Evolutionary conservation across 2,329 filamentous ascomycete species (phyloP), one percentile per base, ranked within the genome.

Genomic region (Microcyclospora pomicola): DNA sequence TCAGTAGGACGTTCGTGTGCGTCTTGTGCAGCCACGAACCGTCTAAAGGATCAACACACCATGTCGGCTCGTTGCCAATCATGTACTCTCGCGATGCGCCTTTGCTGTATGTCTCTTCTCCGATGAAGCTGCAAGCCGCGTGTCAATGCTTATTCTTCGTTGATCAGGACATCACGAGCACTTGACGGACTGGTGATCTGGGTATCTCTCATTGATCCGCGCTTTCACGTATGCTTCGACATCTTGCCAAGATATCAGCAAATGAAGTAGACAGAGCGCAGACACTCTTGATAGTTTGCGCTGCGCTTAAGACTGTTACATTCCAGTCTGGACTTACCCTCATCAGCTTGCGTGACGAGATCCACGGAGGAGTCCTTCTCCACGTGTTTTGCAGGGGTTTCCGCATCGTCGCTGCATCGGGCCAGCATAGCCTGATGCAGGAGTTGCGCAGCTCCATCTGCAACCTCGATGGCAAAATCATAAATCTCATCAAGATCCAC

Each of bases 291-390:
- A 42, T 43, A 37, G 41, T 37, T 24, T 24, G 19, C 7, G 9
- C 9, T n/a, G 30, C 30, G 4, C 14, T 5, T 31, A 9, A 31
- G 9, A 31, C 14, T 15, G 30, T n/a, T 4, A n/a, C 5, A 31
- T n/a, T 9, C 9, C 12, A 31, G 14, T 31, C 9, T 27, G 9
- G 13, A 49, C 59, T 46, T 59, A 80, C 78, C 77, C 59, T 80
- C 71, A 53, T 86, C 81, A 1, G 78, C 81, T 60, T 84, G 73
- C 9, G 80, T 86, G 14, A 86, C 81, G 44, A 86, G 73, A 55
- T 86, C 82, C 9, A 86, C 81, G 1, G 80, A 71, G 53, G 73
- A 84, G 47, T 82, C 76, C 56, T 87, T 87, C 59, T 85, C 78
- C 6, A 66, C 61, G 38, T 71, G 67, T 4, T n/a, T 31, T 15